Percentiles rank a stretch among this genome's conserved stretches.
phyloP scores from a whole-genome alignment of 306 rosid genomes.

The Prosopis cineraria region DNA sequence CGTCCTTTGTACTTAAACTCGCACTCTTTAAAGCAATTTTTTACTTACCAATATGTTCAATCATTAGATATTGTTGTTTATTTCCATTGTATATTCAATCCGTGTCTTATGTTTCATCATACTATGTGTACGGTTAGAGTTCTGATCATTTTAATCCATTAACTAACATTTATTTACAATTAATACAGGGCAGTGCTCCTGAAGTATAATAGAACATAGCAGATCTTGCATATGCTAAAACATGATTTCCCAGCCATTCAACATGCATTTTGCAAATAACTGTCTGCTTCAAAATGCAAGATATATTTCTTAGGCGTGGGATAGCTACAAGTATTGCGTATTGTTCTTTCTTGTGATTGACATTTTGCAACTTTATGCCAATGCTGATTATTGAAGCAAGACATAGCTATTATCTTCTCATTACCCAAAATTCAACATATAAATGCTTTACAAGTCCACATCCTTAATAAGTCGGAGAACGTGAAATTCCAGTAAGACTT shows the following conservation, averaged over 20 bases:
- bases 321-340: neutral
- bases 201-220: neutral
- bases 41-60: neutral
- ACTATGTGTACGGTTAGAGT: neutral
- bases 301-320: neutral
- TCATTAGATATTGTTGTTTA: neutral
- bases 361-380: conserved; percentile 28
- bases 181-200: neutral
- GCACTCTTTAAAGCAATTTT: neutral
- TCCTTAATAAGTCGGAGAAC: neutral
- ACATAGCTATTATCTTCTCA: conserved; percentile 24
- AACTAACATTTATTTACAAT: neutral
- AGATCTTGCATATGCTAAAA: no score
- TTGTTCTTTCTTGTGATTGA: neutral
- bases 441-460: conserved; percentile 23
- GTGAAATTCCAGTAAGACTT: conserved; percentile 31
- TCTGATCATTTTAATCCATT: neutral
- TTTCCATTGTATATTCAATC: conserved; percentile 13
- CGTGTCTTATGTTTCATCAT: neutral
- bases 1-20: neutral
- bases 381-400: conserved; percentile 20
- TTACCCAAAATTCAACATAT: conserved; percentile 34
- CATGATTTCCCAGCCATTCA: no score
- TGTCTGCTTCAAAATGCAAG: conserved; percentile 7
- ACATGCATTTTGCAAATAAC: neutral